These are phyloP conservation scores for Ganoderma sinense DNA, from an alignment of 1,284 basidiomycete genomes.

Conservation along the genomic window DNA sequence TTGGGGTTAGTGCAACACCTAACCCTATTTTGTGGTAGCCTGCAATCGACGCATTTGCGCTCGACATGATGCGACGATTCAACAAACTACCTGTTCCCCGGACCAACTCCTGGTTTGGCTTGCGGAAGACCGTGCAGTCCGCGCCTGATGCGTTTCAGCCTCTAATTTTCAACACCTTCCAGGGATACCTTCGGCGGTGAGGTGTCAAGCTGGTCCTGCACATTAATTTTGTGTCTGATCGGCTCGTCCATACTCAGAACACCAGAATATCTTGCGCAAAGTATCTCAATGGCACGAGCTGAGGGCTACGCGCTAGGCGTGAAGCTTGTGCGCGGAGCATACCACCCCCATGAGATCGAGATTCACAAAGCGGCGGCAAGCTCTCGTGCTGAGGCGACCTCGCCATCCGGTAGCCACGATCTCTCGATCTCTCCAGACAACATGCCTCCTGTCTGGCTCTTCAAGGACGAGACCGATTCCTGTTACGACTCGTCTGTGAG, in stretches of 20 bases:
- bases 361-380: conserved; percentile 47
- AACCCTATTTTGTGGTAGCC: conserved; percentile 52
- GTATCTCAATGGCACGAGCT: conserved; percentile 71
- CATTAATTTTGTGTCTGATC: conserved; percentile 2
- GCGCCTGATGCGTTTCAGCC: conserved; percentile 53
- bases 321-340: conserved; percentile 96
- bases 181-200: conserved; percentile 83
- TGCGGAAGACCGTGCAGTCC: not conserved
- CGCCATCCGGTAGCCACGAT: conserved; percentile 38
- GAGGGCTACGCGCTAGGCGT: conserved; percentile 86
- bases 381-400: conserved; percentile 35
- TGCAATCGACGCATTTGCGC: conserved; percentile 81
- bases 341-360: conserved; percentile 83
- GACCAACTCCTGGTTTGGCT: conserved; percentile 26
- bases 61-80: conserved; percentile 78
- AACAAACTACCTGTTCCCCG: conserved; percentile 59
- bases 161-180: conserved; percentile 83
- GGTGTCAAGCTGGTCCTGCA: not conserved
- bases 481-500: conserved; percentile 79
- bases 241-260: conserved; percentile 52
- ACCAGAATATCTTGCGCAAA: conserved; percentile 72
- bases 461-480: conserved; percentile 80
- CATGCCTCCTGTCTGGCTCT: conserved; percentile 71
- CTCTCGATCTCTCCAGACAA: conserved; percentile 62
- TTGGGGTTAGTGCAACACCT: conserved; percentile 16